Evolutionary conservation across 179 eudicot species (phyloP).

Genomic region (Actinidia chinensis): DNA sequence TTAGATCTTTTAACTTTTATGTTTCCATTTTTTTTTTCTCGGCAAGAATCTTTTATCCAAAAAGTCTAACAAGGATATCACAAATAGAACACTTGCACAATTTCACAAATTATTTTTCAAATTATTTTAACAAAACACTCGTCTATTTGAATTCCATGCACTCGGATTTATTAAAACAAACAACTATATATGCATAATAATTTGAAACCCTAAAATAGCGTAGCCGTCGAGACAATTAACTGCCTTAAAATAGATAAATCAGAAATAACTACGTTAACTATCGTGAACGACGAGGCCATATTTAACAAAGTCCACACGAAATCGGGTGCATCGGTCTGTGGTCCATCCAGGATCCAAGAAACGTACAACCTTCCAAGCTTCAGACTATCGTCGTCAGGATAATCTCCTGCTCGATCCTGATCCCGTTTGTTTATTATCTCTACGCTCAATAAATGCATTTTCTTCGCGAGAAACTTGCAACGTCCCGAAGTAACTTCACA

Average conservation of each 20-base stretch:
- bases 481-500: slow-evolving; percentile 64
- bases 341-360: slow-evolving; percentile 59
- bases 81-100: no score
- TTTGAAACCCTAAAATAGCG: background rate
- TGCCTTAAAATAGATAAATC: no score
- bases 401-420: slow-evolving; percentile 21
- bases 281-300: no score
- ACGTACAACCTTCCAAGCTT: slow-evolving; percentile 59
- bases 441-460: slow-evolving; percentile 57
- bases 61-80: no score
- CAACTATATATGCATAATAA: background rate
- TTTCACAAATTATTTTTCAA: no score
- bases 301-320: slow-evolving; percentile 56
- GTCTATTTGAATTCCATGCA: background rate
- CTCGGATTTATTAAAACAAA: background rate
- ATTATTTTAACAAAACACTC: background rate
- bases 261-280: slow-evolving; percentile 22
- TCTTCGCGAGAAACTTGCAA: slow-evolving; percentile 60
- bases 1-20: no score
- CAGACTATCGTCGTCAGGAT: slow-evolving; percentile 43
- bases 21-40: no score
- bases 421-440: slow-evolving; percentile 60
- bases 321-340: slow-evolving; percentile 54
- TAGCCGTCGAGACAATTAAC: no score
- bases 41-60: no score